Evolutionary conservation across 2,329 filamentous ascomycete species (phyloP), one percentile per base, ranked within the genome.

Genomic region (Capronia americana): DNA sequence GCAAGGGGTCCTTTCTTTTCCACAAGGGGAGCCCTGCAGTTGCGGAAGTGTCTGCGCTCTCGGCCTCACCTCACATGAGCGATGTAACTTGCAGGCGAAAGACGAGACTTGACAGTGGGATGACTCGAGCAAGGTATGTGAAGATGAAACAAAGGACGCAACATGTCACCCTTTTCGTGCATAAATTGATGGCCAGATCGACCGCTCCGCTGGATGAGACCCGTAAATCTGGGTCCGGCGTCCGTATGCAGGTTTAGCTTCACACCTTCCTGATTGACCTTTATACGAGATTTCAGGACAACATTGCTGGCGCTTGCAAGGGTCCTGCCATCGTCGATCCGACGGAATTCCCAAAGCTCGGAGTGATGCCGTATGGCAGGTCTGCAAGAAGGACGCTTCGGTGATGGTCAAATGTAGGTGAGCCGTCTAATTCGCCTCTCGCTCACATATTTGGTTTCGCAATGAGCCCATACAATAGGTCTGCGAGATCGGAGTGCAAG

Each of bases 141-240:
- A 55, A 32, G 53, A 30, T 55, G 53, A 55, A 55, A 55, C 53
- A 55, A 24, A 32, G 28, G 28, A 55, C 53, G 53, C 53, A 55
- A 24, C 14, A 34, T 30, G 53, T 20, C 53, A 55, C 53, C 53
- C 53, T 55, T 55, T 55, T 20, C 28, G n/a, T 55, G 51, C 53
- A n/a, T 28, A 26, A 55, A 30, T 30, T 55, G 17, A 30, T 55
- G 53, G 24, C 53, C 24, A 55, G 53, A 55, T 55, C 53, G 28
- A 55, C 53, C 23, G 26, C 53, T 32, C 12, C 53, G 12, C 24
- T 34, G 1, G 48, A 12, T 12, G 14, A 28, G 53, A 55, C 53
- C 53, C 53, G 53, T 55, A 55, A 55, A 55, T 30, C 53, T 55
- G 53, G 53, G 53, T 34, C 53, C 7, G 26, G 53, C 28, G 24